Evolutionary conservation across 148 eudicot species (phyloP).

Genomic region (Diospyros lotus): DNA sequence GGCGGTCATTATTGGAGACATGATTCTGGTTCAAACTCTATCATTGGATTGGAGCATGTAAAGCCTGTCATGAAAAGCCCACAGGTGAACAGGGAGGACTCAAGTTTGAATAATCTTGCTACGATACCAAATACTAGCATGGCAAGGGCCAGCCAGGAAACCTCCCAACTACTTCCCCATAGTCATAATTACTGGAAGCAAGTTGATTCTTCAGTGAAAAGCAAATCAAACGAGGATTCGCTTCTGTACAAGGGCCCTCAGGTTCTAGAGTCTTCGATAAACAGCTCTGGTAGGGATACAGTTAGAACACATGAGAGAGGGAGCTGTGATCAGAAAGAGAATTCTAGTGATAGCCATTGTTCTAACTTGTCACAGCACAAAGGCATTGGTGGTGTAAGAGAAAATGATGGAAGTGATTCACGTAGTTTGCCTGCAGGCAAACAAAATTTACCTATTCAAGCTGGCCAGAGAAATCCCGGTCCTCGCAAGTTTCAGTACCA

Average conservation of each 20-base stretch:
- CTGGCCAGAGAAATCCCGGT: conserved; percentile 27
- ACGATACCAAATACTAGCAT: conserved; percentile 26
- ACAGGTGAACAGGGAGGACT: conserved; percentile 27
- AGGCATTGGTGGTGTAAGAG: conserved; percentile 36
- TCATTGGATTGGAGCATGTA: conserved; percentile 20
- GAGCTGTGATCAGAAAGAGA: conserved; percentile 38
- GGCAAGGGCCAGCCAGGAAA: conserved; percentile 24
- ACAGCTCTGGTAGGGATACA: conserved; percentile 35
- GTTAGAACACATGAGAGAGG: conserved; percentile 39
- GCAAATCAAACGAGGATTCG: conserved; percentile 29
- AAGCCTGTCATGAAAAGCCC: conserved; percentile 21
- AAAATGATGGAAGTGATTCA: conserved; percentile 48
- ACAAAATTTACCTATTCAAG: conserved; percentile 41
- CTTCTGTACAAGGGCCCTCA: conserved; percentile 35
- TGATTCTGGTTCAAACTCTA: conserved; percentile 34
- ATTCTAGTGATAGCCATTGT: conserved; percentile 45
- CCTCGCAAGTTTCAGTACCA: conserved; percentile 75
- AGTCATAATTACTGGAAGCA: conserved; percentile 51
- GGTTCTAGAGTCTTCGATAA: conserved; percentile 38
- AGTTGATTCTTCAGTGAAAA: conserved; percentile 37
- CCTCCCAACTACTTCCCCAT: conserved; percentile 25
- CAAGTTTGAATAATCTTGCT: conserved; percentile 26
- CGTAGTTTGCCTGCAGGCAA: conserved; percentile 36
- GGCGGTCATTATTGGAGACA: conserved; percentile 26
- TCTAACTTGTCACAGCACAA: conserved; percentile 42